These are phyloP conservation scores for Cardamine resedifolia DNA, from an alignment of 345 rosid species.

Conservation along the genomic window DNA sequence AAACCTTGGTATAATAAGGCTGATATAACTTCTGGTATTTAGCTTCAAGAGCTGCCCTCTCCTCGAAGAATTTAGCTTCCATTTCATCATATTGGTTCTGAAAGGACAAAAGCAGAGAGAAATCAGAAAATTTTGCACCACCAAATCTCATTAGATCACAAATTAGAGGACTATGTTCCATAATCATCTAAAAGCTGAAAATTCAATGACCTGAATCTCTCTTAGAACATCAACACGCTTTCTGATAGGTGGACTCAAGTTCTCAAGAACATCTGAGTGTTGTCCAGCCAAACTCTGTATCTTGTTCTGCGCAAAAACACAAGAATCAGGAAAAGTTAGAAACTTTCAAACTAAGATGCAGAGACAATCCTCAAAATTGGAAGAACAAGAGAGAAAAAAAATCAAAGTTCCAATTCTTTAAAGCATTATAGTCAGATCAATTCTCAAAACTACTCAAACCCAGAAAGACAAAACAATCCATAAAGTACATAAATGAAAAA, in stretches of 20 bases:
- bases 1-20: conserved; percentile 79
- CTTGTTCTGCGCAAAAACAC: conserved; percentile 53
- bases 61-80: conserved; percentile 87
- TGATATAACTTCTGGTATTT: conserved; percentile 81
- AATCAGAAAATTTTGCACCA: background rate
- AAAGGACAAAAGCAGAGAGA: background rate
- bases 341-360: background rate
- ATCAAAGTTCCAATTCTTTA: background rate
- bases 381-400: background rate
- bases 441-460: background rate
- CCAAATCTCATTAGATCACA: background rate
- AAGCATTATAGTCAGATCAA: background rate
- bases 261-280: conserved; percentile 73
- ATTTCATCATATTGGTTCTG: conserved; percentile 84
- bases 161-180: background rate
- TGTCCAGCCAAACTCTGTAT: conserved; percentile 80
- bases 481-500: background rate
- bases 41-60: conserved; percentile 90
- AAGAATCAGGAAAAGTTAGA: background rate
- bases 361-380: background rate
- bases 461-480: background rate
- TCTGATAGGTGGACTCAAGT: conserved; percentile 55
- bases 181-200: background rate
- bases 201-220: conserved; percentile 71
- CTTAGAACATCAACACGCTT: conserved; percentile 90